Evolutionary conservation across 176 grass and related monocot genomes (phyloP).

Genomic region (Musa acuminata): DNA sequence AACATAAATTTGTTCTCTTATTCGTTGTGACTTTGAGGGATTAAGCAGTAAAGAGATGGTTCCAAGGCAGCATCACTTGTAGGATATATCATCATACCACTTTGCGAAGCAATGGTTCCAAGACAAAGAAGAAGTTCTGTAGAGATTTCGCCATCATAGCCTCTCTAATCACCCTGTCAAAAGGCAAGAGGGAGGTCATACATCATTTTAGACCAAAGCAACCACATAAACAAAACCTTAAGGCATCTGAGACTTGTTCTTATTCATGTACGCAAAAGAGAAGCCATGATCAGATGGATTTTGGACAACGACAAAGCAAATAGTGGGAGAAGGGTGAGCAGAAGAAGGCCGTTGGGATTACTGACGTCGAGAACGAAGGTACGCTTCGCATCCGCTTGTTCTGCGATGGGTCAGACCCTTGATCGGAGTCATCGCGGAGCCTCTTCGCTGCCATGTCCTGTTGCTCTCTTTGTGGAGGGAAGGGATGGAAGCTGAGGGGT

Average conservation of each 20-base stretch:
- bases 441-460: conserved; percentile 2
- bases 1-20: no score
- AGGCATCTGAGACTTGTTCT: no score
- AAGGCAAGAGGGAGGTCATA: no score
- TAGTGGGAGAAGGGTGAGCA: neutral
- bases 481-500: no score
- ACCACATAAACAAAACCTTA: no score
- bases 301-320: no score
- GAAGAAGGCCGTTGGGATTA: neutral
- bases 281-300: neutral
- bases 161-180: conserved; percentile 67
- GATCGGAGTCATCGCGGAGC: neutral
- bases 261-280: neutral
- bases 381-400: neutral
- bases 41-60: no score
- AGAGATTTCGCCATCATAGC: conserved; percentile 65
- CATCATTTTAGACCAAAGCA: no score
- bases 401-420: neutral
- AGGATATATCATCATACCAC: conserved; percentile 34
- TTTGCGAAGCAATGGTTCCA: conserved; percentile 66
- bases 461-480: neutral
- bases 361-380: conserved; percentile 5
- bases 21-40: no score
- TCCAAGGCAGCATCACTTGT: no score
- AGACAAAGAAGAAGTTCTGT: conserved; percentile 28